Evolutionary conservation across 371 early-diverging fungal species (phyloP).

Genomic region (Thermomucor indicae-seudaticae): DNA sequence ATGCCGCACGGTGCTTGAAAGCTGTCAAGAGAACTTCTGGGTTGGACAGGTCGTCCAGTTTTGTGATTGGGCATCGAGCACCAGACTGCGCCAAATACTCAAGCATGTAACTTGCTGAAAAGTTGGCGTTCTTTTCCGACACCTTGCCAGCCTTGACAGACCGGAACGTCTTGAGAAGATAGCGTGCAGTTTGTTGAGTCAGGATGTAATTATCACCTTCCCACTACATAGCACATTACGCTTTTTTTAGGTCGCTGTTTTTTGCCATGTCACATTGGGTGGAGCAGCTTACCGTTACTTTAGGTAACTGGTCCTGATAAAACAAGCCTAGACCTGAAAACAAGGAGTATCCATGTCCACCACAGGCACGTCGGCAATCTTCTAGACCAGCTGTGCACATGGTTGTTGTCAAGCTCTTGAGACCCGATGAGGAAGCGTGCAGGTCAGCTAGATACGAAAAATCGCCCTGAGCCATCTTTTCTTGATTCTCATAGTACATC

Average conservation of each 20-base stretch:
- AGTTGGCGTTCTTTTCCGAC: slow-evolving; percentile 25
- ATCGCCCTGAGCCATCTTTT: slow-evolving; percentile 65
- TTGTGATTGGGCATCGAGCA: slow-evolving; percentile 37
- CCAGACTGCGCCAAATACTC: slow-evolving; percentile 42
- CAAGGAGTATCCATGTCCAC: slow-evolving; percentile 84
- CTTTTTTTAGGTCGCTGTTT: not conserved
- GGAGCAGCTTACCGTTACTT: slow-evolving; percentile 51
- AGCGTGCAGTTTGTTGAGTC: slow-evolving; percentile 76
- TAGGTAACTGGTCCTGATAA: slow-evolving; percentile 70
- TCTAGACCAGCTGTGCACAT: slow-evolving; percentile 73
- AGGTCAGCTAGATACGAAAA: slow-evolving; percentile 71
- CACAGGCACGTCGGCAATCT: slow-evolving; percentile 76
- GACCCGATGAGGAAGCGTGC: slow-evolving; percentile 81
- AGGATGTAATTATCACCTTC: slow-evolving; percentile 85
- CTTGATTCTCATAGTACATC: slow-evolving; percentile 64
- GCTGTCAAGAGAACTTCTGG: slow-evolving; percentile 29
- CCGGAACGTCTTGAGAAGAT: slow-evolving; percentile 55
- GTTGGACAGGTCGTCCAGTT: slow-evolving; percentile 21
- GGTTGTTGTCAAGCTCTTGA: slow-evolving; percentile 80
- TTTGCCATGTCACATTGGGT: too few relatives aligned
- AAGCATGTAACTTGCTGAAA: slow-evolving; percentile 35
- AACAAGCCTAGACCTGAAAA: slow-evolving; percentile 77
- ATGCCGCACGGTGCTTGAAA: slow-evolving; percentile 38
- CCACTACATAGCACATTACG: slow-evolving; percentile 41
- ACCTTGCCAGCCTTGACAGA: slow-evolving; percentile 32